Evolutionary conservation across 2,329 filamentous ascomycete species (phyloP).

Genomic region (Beauveria sp.): DNA sequence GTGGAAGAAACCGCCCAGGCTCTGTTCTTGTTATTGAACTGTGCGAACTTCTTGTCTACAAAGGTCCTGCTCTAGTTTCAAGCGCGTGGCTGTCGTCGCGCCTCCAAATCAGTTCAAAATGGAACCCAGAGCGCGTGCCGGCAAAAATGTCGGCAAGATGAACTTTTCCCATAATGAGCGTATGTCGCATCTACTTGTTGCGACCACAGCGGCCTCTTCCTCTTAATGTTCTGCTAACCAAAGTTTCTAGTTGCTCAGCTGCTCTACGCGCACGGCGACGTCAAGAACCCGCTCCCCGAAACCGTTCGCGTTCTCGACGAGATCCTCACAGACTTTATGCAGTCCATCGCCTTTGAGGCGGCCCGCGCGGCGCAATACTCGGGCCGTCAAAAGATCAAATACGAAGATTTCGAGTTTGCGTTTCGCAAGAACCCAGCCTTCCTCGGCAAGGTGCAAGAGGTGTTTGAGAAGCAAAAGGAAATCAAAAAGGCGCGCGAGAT

Average conservation of each 20-base stretch:
- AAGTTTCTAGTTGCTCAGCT: conserved; percentile 55
- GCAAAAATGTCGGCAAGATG: conserved; percentile 75
- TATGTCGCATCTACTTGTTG: conserved; percentile 31
- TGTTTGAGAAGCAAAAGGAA: conserved; percentile 80
- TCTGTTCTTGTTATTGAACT: neutral
- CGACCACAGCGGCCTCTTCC: neutral
- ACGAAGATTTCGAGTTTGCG: conserved; percentile 95
- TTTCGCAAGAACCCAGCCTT: conserved; percentile 78
- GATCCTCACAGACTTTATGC: conserved; percentile 93
- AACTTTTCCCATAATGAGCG: conserved; percentile 68
- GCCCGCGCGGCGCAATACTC: conserved; percentile 78
- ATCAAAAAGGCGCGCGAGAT: conserved; percentile 77
- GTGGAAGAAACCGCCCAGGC: neutral
- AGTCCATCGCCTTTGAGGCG: conserved; percentile 86
- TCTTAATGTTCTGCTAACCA: neutral
- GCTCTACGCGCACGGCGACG: conserved; percentile 75
- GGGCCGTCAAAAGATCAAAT: conserved; percentile 92
- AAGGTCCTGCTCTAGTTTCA: neutral
- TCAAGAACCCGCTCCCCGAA: conserved; percentile 67
- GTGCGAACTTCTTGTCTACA: neutral
- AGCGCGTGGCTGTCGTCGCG: neutral
- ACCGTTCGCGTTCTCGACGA: conserved; percentile 87
- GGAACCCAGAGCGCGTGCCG: conserved; percentile 69
- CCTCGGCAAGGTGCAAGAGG: conserved; percentile 81
- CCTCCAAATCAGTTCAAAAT: conserved; percentile 30